Conservation (phyloP, 371 early-diverging fungal species). For the Mortierella sp. region DNA sequence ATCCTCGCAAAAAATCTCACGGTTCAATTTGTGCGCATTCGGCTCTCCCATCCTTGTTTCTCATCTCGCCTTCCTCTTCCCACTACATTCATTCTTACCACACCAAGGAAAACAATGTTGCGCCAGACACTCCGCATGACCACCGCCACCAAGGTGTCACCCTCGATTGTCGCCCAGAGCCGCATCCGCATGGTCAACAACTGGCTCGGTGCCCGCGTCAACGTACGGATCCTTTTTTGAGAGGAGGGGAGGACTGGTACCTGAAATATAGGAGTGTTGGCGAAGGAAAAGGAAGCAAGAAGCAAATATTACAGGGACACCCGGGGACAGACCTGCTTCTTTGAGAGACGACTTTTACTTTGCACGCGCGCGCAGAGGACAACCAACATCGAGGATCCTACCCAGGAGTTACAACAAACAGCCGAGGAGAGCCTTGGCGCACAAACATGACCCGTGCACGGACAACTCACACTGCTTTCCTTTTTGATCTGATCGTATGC, state of each 20-base stretch:
- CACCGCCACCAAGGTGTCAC: conserved; percentile 44
- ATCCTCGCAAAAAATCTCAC: neutral
- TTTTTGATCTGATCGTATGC: neutral
- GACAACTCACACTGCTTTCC: neutral
- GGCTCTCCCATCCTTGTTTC: conserved; percentile 13
- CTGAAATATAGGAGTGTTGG: neutral
- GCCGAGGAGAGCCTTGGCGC: neutral
- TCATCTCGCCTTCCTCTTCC: neutral
- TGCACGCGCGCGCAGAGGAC: neutral
- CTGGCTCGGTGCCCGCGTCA: conserved; percentile 51
- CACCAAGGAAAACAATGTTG: conserved; percentile 36
- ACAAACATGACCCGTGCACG: neutral
- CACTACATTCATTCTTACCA: conserved; percentile 6
- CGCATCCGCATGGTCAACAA: conserved; percentile 51
- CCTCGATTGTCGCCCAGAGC: conserved; percentile 42
- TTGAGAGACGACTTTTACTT: too few relatives aligned
- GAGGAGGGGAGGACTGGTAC: neutral
- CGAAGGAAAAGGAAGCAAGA: neutral
- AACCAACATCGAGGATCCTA: too few relatives aligned
- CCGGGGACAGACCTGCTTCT: neutral
- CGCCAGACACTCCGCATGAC: conserved; percentile 53
- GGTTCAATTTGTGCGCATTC: neutral
- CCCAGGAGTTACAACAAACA: neutral
- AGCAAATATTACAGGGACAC: too few relatives aligned
- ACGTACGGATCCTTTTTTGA: conserved; percentile 26